phyloP scores from a whole-genome alignment of 768 basidiomycete genomes.

The Lactarius hatsudake region DNA sequence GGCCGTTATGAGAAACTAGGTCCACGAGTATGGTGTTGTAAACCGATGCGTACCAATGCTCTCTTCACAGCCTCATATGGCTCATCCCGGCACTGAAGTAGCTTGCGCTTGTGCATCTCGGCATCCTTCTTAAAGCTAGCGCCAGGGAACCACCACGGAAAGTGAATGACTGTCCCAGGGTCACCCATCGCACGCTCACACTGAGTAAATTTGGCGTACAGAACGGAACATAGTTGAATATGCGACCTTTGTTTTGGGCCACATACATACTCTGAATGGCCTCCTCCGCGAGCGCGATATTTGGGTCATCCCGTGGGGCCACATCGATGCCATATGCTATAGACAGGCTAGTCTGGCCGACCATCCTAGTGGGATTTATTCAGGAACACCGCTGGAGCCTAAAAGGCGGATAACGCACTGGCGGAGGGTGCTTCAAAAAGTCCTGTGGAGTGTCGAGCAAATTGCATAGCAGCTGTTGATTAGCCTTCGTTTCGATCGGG shows the following conservation, averaged over 20 bases:
- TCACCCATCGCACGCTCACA: neutral
- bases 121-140: constrained; percentile 31
- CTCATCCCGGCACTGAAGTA: constrained; percentile 26
- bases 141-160: constrained; percentile 34
- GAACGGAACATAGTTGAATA: constrained; percentile 43
- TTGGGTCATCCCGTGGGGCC: constrained; percentile 42
- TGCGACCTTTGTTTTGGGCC: constrained; percentile 42
- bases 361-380: constrained; percentile 23
- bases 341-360: constrained; percentile 40
- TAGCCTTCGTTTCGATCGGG: constrained; percentile 34
- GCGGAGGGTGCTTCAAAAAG: constrained; percentile 36
- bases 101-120: constrained; percentile 19
- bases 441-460: constrained; percentile 39
- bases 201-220: constrained; percentile 27
- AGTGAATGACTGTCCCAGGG: constrained; percentile 27
- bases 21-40: neutral
- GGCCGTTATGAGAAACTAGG: neutral
- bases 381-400: neutral
- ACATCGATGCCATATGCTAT: constrained; percentile 48
- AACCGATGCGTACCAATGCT: constrained; percentile 25
- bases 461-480: constrained; percentile 35
- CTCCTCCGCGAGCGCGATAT: constrained; percentile 41
- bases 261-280: constrained; percentile 35
- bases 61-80: constrained; percentile 30
- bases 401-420: constrained; percentile 36